Evolutionary conservation across 192 early-diverging fungal species (phyloP), one percentile per base, ranked within the genome.

Genomic region (Entophlyctis helioformis): DNA sequence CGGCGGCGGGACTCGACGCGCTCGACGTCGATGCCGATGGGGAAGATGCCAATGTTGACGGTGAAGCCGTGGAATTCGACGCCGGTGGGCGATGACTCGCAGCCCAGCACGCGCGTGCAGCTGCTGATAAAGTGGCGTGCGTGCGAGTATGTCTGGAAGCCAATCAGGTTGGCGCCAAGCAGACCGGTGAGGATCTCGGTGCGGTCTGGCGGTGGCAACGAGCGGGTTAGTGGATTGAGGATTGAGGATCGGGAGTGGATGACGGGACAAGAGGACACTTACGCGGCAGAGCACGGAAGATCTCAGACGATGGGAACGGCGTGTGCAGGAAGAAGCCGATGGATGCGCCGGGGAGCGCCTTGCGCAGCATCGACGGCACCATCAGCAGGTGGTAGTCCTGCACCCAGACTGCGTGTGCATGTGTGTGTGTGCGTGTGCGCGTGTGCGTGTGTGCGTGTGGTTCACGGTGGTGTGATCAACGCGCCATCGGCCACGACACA

Each of bases 91-190:
- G 91, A 83, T 0, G 87, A 89, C 56, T 98, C 91, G 46, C 84
- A 80, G 0, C 90, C 90, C 20, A 95, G 69, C n/a, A 96, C 82
- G 11, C 95, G 83, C 1, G 95, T 91, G 63, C 92, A 96, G 34
- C 72, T 83, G 51, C 80, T 83, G 38, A 87, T 76, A 54, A 98
- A 98, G 54, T 98, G 95, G 6, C 73, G 46, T 4, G 89, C 83
- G 55, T 96, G 93, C 3, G 87, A 88, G 62, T 90, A 96, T 3
- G 91, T 96, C 78, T 98, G 94, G 63, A 96, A 96, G 13, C 89
- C 93, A 41, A 96, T 81, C 62, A 90, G 75, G 45, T 84, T 88
- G n/a, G 91, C 71, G 27, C 90, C 91, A 2, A 98, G 69, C 50
- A 98, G 77, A 28, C 92, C 95, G 26, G 73, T 55, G 27, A 96